Conservation (phyloP, 1,284 basidiomycete genomes). For the Wallemia mellicola region DNA sequence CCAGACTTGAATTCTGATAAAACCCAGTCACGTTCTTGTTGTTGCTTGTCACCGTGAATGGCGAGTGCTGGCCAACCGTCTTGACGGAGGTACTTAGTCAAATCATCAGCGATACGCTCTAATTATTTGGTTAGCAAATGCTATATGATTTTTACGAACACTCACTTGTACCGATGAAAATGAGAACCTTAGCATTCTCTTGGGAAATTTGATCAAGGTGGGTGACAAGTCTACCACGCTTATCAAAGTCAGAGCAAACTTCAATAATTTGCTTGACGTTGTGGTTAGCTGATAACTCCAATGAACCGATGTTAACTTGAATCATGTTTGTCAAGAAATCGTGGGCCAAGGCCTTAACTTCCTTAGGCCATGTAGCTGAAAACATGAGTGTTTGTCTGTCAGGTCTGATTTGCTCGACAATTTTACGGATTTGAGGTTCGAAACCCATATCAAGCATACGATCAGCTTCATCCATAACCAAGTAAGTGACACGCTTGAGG, state of each 20-base stretch:
- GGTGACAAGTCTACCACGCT: slow-evolving; percentile 80
- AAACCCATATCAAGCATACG: slow-evolving; percentile 98
- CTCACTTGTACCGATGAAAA: slow-evolving; percentile 68
- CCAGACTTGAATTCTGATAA: slow-evolving; percentile 93
- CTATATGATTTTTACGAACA: neutral
- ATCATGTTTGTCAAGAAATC: slow-evolving; percentile 91
- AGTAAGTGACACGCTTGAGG: slow-evolving; percentile 75
- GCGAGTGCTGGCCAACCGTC: slow-evolving; percentile 97
- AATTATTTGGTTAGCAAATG: neutral
- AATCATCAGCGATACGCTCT: slow-evolving; percentile 79
- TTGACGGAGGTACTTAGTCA: slow-evolving; percentile 85
- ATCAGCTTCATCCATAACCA: slow-evolving; percentile 98
- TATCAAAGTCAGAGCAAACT: slow-evolving; percentile 93
- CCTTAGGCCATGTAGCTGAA: slow-evolving; percentile 98
- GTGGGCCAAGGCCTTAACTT: slow-evolving; percentile 86
- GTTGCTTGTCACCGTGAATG: slow-evolving; percentile 92
- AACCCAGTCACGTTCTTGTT: slow-evolving; percentile 86
- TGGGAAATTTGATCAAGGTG: slow-evolving; percentile 87
- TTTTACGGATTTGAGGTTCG: slow-evolving; percentile 97
- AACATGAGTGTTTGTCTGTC: slow-evolving; percentile 91
- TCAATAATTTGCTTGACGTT: slow-evolving; percentile 90
- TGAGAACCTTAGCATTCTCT: slow-evolving; percentile 93
- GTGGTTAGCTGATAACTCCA: slow-evolving; percentile 94
- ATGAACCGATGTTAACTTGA: slow-evolving; percentile 95
- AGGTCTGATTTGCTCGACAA: slow-evolving; percentile 80